Percentiles rank a stretch among this genome's conserved stretches.
phyloP scores from a whole-genome alignment of 2,329 filamentous ascomycete genomes.

The Alternaria novae-zelandiae region DNA sequence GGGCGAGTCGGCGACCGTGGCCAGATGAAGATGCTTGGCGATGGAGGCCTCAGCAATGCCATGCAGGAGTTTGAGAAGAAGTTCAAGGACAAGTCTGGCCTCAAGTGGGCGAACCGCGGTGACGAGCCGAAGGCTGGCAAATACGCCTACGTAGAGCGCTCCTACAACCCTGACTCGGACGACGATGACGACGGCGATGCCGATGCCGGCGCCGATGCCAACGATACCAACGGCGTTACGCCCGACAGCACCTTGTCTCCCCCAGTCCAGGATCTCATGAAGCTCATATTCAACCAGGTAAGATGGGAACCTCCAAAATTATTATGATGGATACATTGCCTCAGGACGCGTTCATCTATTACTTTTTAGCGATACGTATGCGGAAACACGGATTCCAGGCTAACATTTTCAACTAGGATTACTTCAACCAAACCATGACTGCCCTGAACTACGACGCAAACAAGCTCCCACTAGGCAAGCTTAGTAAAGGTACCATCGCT shows the following conservation, averaged over 20 bases:
- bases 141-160: constrained; percentile 82
- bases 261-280: constrained; percentile 72
- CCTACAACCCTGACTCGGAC: constrained; percentile 73
- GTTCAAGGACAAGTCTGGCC: constrained; percentile 64
- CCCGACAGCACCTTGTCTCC: constrained; percentile 61
- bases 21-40: constrained; percentile 51
- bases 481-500: constrained; percentile 78
- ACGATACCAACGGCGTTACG: constrained; percentile 35
- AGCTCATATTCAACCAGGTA: constrained; percentile 79
- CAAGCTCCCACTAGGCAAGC: constrained; percentile 83
- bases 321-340: too few relatives aligned
- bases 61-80: constrained; percentile 59
- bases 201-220: constrained; percentile 3
- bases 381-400: background rate
- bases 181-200: constrained; percentile 42
- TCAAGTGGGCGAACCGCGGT: constrained; percentile 58
- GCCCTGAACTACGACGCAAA: constrained; percentile 73
- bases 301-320: too few relatives aligned
- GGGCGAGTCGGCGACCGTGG: constrained; percentile 71
- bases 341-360: background rate
- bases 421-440: constrained; percentile 71
- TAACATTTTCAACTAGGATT: constrained; percentile 46
- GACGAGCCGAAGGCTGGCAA: constrained; percentile 65
- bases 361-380: background rate
- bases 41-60: constrained; percentile 49